Base-by-base conservation (phyloP, 2,329 filamentous ascomycete species). In the Aspergillus luchuensis region DNA sequence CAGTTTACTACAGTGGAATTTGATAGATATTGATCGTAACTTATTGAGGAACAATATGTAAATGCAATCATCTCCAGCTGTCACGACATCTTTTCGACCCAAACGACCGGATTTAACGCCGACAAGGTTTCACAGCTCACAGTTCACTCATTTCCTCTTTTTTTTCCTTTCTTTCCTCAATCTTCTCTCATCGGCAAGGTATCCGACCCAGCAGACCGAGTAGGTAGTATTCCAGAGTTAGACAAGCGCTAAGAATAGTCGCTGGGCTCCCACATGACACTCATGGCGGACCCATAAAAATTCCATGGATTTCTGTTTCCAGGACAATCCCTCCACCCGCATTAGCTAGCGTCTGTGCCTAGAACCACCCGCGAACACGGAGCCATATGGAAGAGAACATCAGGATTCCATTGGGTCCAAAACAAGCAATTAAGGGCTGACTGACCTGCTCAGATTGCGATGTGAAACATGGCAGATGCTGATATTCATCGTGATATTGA, bases 181-280 rank as follows among this genome's bases (percentile, higher is more conserved):
- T 15, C 17, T n/a, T 41, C n/a, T 28, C 38, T 33, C 56, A 58
- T 61, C 61, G 57, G 60, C 53, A 60, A 52, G 54, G 47, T 50
- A 57, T 53, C 55, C 62, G 57, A 57, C 50, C 53, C 43, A 30
- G 33, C 49, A 56, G 43, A 41, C 45, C 56, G 39, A 57, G 59
- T 39, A 25, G 38, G 30, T 25, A 56, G 52, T 17, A 55, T 41
- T 25, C 52, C 52, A 28, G 41, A 21, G 5, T 33, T 28, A 47
- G 21, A 23, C 8, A 56, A 33, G 41, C 53, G 49, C 61, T 63
- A 63, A 62, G 59, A 59, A 62, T 63, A 63, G 59, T 63, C 48
- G 38, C 45, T 51, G 54, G 56, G 52, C 60, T 64, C 47, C 60
- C 63, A 64, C 63, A 58, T 64, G 63, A 64, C 58, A 64, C 58